These are phyloP conservation scores for Penicillium sp. DNA, from an alignment of 2,329 filamentous ascomycete species.

Conservation along the genomic window DNA sequence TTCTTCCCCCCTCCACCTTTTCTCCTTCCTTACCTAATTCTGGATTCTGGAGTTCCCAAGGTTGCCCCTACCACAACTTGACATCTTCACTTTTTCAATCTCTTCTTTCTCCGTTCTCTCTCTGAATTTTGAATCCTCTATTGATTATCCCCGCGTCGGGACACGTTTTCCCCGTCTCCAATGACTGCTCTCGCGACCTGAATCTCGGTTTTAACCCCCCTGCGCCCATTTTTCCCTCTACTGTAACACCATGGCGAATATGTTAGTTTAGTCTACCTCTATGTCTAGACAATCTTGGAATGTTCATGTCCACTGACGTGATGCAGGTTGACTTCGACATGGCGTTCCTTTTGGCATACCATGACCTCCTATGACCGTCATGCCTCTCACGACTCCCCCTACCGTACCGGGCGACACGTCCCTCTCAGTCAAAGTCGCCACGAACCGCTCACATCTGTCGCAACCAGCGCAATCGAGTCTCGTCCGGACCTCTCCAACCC, in stretches of 20 bases:
- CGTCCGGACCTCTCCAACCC: conserved; percentile 76
- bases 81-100: not conserved
- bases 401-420: conserved; percentile 85
- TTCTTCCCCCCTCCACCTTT: conserved; percentile 3
- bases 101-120: not conserved
- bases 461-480: conserved; percentile 81
- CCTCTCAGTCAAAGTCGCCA: conserved; percentile 80
- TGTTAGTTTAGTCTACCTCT: conserved; percentile 19
- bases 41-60: conserved; percentile 2
- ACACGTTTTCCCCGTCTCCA: not conserved
- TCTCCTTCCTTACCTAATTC: conserved; percentile 19
- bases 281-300: not conserved
- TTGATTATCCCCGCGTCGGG: not conserved
- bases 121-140: not conserved
- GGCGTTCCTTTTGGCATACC: conserved; percentile 93
- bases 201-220: not conserved
- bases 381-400: conserved; percentile 88
- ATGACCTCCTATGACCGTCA: conserved; percentile 79
- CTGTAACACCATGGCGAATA: conserved; percentile 22
- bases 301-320: conserved; percentile 7
- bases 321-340: conserved; percentile 64
- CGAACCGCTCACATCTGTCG: conserved; percentile 79
- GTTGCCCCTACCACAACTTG: conserved; percentile 6
- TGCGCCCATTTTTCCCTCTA: conserved; percentile 1
- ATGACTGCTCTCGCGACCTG: not conserved